Evolutionary conservation across 441 rosid genomes (phyloP).

Genomic region (Metrosideros polymorpha): DNA sequence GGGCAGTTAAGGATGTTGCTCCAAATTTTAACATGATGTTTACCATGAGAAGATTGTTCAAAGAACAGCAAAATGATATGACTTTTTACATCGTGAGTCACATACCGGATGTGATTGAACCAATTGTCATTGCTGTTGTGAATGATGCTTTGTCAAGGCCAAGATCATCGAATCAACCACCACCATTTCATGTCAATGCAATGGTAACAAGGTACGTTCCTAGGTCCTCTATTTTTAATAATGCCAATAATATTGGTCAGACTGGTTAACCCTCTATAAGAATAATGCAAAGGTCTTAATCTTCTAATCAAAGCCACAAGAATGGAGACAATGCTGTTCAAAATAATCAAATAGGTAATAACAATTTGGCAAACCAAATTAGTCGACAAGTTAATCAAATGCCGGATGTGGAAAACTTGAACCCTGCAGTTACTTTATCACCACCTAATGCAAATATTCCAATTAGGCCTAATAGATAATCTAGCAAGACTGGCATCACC

Average conservation of each 20-base stretch:
- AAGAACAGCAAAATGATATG: background rate
- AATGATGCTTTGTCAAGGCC: background rate
- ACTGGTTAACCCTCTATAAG: background rate
- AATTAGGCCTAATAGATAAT: background rate
- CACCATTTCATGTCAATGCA: background rate
- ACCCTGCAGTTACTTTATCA: background rate
- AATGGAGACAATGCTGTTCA: background rate
- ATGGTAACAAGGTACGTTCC: background rate
- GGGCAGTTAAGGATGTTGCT: background rate
- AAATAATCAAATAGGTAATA: background rate
- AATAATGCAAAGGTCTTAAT: background rate
- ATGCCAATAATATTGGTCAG: background rate
- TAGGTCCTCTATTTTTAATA: background rate
- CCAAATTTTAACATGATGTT: background rate
- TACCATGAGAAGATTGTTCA: background rate
- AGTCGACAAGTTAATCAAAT: background rate
- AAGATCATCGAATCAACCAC: background rate
- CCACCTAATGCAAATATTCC: background rate
- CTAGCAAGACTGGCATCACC: background rate
- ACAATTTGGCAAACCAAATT: background rate
- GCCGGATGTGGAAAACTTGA: background rate
- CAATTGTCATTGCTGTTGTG: background rate
- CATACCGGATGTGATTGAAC: background rate
- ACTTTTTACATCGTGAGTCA: background rate
- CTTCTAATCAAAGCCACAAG: background rate